Conservation (phyloP, 371 early-diverging fungal species). For the Sporodiniella umbellata region DNA sequence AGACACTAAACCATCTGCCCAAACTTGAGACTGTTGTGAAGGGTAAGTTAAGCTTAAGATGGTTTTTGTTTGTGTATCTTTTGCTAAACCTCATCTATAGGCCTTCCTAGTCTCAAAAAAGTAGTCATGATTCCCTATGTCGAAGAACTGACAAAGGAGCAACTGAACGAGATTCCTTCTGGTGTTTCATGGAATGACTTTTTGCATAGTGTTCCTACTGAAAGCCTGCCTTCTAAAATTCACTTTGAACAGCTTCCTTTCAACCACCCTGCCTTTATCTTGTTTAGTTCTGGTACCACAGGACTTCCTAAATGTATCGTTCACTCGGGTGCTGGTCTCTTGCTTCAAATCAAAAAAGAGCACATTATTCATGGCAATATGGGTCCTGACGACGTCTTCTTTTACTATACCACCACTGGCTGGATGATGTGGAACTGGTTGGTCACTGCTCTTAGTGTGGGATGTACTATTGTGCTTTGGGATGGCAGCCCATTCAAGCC, state of each 20-base stretch:
- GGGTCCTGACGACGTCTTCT: constrained; percentile 71
- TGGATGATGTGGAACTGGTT: constrained; percentile 99
- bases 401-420: constrained; percentile 95
- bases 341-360: constrained; percentile 93
- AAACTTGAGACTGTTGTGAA: constrained; percentile 74
- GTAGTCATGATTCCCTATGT: constrained; percentile 81
- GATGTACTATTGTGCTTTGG: constrained; percentile 84
- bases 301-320: constrained; percentile 98
- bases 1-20: constrained; percentile 73
- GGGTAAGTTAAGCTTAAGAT: too few relatives aligned
- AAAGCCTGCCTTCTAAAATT: constrained; percentile 35
- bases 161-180: constrained; percentile 24
- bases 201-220: constrained; percentile 32
- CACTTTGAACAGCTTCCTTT: constrained; percentile 85
- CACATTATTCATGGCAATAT: constrained; percentile 86
- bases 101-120: constrained; percentile 56
- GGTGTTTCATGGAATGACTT: constrained; percentile 50
- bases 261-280: constrained; percentile 91
- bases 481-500: constrained; percentile 96
- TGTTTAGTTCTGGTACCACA: constrained; percentile 98
- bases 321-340: constrained; percentile 90
- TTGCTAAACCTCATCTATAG: constrained; percentile 12
- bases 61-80: too few relatives aligned
- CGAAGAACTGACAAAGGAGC: constrained; percentile 7
- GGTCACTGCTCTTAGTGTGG: constrained; percentile 74